phyloP scores from a whole-genome alignment of 1,284 basidiomycete species.

The Ceratorhiza oryzae-sativae region DNA sequence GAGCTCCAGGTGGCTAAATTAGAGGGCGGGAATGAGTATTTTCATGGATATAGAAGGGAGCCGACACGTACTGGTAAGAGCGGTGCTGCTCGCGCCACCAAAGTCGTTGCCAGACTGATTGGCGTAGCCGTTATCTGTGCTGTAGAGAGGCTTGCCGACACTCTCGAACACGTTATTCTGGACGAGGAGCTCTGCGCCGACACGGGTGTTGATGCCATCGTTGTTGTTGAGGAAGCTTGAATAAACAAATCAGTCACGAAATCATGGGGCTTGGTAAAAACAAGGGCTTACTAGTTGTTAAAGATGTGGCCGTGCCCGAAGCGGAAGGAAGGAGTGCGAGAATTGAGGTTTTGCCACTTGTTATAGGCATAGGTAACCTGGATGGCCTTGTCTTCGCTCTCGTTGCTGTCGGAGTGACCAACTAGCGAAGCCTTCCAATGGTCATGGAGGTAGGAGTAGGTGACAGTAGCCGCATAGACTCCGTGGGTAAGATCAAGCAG shows the following conservation, averaged over 20 bases:
- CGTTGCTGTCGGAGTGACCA: constrained; percentile 36
- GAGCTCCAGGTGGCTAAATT: constrained; percentile 18
- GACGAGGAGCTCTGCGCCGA: constrained; percentile 45
- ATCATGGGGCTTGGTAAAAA: too few relatives aligned
- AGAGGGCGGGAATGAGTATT: neutral
- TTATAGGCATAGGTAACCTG: constrained; percentile 40
- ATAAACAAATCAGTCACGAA: too few relatives aligned
- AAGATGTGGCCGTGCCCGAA: constrained; percentile 48
- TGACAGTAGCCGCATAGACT: constrained; percentile 25
- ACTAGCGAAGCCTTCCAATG: constrained; percentile 41
- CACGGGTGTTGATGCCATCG: constrained; percentile 48
- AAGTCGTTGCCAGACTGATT: constrained; percentile 29
- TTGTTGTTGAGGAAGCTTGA: constrained; percentile 56
- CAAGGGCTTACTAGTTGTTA: constrained; percentile 32
- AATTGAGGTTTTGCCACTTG: constrained; percentile 44
- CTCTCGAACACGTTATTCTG: constrained; percentile 56
- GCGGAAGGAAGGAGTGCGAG: constrained; percentile 46
- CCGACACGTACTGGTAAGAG: constrained; percentile 1
- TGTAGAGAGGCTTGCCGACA: constrained; percentile 7
- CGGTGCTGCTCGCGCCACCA: constrained; percentile 11
- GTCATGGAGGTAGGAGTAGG: constrained; percentile 39
- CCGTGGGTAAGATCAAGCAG: constrained; percentile 35
- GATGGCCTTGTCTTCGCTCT: constrained; percentile 23
- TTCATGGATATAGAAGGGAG: too few relatives aligned
- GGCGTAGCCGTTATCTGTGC: constrained; percentile 34